These are phyloP conservation scores for Draba incana DNA, from an alignment of 345 rosid genomes.

Conservation along the genomic window DNA sequence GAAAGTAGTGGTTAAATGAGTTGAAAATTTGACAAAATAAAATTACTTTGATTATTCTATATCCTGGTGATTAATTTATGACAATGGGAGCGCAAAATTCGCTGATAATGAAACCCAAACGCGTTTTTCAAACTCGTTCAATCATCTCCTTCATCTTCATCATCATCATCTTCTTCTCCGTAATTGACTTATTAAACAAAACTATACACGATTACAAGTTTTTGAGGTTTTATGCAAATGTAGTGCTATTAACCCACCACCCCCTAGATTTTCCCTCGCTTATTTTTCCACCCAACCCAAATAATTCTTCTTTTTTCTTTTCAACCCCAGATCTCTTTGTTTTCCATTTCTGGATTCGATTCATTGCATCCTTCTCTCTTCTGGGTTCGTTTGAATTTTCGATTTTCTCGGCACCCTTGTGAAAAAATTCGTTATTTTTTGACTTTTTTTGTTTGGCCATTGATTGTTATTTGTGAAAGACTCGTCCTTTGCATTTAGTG, in stretches of 20 bases:
- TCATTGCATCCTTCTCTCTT: slow-evolving; percentile 28
- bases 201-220: not conserved
- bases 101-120: slow-evolving; percentile 33
- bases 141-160: slow-evolving; percentile 31
- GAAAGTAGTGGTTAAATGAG: not conserved
- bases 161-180: slow-evolving; percentile 31
- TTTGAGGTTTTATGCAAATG: slow-evolving; percentile 27
- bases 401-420: slow-evolving; percentile 5
- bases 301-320: not conserved
- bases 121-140: slow-evolving; percentile 33
- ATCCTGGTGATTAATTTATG: slow-evolving; percentile 16
- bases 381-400: slow-evolving; percentile 30
- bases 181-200: slow-evolving; percentile 23
- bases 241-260: slow-evolving; percentile 14
- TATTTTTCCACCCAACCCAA: slow-evolving; percentile 10
- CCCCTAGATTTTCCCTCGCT: slow-evolving; percentile 27
- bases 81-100: slow-evolving; percentile 33
- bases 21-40: slow-evolving; percentile 4
- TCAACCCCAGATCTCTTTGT: slow-evolving; percentile 27
- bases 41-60: slow-evolving; percentile 5
- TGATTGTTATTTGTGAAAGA: slow-evolving; percentile 19
- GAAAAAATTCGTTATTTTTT: not conserved
- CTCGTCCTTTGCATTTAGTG: slow-evolving; percentile 5
- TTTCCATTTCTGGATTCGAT: slow-evolving; percentile 11
- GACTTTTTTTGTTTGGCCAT: not conserved